Evolutionary conservation across 257 asterid species (phyloP), one percentile per base, ranked within the genome.

Genomic region (Solanum chmielewskii): DNA sequence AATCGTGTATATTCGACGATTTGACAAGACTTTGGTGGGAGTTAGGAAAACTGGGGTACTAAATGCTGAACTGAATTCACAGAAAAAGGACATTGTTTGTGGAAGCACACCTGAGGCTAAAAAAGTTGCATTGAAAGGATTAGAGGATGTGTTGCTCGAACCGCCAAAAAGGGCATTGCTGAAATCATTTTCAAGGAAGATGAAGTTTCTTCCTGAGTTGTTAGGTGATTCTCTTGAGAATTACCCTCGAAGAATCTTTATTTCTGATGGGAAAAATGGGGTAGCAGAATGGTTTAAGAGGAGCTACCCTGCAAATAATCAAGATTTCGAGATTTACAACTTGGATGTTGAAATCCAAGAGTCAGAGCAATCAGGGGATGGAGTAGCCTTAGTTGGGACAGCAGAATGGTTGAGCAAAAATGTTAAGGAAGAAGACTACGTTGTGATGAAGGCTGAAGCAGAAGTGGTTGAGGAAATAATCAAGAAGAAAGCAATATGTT

Each of bases 391-490:
- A 49, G 56, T 52, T 8, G 91, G 80, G 47, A 41, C 86, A 39
- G 90, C 91, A 27, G 85, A 76, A 69, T 93, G 97, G 96, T 12
- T 93, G 77, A 88, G 59, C 82, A 88, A 75, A 49, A 89, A 90
- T 23, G 92, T 92, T 52, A 90, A 83, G 85, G 86, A 84, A 11
- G 93, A 91, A 87, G 96, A 93, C 68, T 94, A 90, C 11, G 93
- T 94, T 21, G 96, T 94, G 27, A 90, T 94, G 95, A 94, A 94
- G 87, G 96, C 97, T 4, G 97, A 91, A 77, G 96, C 93, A 56
- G 70, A 87, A 56, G 77, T 91, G 68, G 95, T 93, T 45, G 95
- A 94, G 87, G 94, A 90, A 66, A 92, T 94, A 92, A 81, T 93
- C 41, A 88, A 87, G 88, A 90, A 93, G 25, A 89, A 86, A 82